Conservation (phyloP, 1,139 yeast genomes). For the Lodderomyces orthopsilosis region DNA sequence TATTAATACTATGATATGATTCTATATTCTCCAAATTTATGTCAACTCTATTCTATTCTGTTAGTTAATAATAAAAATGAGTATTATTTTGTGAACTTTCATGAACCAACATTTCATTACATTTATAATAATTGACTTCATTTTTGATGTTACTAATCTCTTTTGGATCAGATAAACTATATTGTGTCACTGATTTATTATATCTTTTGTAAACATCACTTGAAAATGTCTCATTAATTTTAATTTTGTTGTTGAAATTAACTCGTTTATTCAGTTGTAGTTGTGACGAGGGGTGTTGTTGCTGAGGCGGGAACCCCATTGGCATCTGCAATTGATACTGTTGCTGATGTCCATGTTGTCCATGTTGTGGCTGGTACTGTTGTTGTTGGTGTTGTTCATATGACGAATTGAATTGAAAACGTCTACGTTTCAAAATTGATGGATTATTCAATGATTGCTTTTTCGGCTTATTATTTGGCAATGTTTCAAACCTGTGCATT, state of each 20-base stretch:
- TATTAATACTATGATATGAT: too few relatives aligned
- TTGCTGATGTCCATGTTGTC: not conserved
- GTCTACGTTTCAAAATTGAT: constrained; percentile 8
- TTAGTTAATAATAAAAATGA: constrained; percentile 51
- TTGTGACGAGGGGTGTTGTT: not conserved
- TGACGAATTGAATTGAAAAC: not conserved
- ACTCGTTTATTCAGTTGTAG: not conserved
- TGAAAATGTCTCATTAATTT: constrained; percentile 47
- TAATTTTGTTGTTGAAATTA: constrained; percentile 42
- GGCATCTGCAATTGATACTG: not conserved
- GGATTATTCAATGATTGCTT: not conserved
- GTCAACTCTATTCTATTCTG: not conserved
- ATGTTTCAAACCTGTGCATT: constrained; percentile 31
- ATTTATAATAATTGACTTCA: constrained; percentile 51
- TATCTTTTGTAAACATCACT: constrained; percentile 49
- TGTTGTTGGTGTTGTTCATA: not conserved
- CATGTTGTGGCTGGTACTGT: not conserved
- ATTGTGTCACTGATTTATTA: constrained; percentile 52
- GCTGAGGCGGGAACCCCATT: not conserved
- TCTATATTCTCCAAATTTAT: too few relatives aligned
- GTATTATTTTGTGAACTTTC: constrained; percentile 50
- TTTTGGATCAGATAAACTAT: constrained; percentile 43
- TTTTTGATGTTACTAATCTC: constrained; percentile 48
- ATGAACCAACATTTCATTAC: constrained; percentile 56
- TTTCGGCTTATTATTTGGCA: constrained; percentile 8